Conservation (phyloP, 2,329 filamentous ascomycete genomes). For the Pseudophaeomoniella oleicola region DNA sequence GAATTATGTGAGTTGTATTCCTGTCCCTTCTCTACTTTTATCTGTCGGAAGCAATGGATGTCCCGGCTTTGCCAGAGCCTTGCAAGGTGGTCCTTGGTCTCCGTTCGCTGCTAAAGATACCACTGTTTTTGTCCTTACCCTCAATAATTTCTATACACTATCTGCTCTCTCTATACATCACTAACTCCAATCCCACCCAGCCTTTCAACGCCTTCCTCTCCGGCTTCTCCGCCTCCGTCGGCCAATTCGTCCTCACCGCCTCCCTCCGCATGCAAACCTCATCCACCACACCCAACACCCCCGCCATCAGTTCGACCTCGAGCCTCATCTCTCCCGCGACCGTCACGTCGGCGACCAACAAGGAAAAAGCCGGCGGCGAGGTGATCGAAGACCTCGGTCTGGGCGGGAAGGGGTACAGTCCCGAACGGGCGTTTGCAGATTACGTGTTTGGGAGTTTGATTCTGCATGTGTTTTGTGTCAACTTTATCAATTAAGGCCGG, state of each 20-base stretch:
- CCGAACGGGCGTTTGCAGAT: constrained; percentile 77
- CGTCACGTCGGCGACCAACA: constrained; percentile 10
- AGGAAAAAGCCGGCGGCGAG: constrained; percentile 12
- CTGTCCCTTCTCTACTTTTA: neutral
- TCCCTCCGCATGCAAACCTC: constrained; percentile 85
- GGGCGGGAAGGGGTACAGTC: constrained; percentile 24
- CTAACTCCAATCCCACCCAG: constrained; percentile 31
- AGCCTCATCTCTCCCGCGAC: neutral
- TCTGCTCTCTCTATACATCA: neutral
- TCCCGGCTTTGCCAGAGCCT: too few relatives aligned
- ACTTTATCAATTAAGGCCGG: constrained; percentile 96
- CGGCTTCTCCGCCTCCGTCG: constrained; percentile 86
- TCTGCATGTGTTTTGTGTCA: constrained; percentile 96
- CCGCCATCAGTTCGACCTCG: constrained; percentile 4
- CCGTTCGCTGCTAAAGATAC: too few relatives aligned
- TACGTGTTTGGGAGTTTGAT: constrained; percentile 90
- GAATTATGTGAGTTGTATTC: constrained; percentile 63
- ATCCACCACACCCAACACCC: constrained; percentile 36
- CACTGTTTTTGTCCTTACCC: too few relatives aligned
- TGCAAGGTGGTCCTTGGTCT: too few relatives aligned
- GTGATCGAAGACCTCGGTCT: constrained; percentile 7
- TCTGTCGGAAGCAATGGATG: too few relatives aligned
- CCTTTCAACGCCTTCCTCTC: constrained; percentile 98
- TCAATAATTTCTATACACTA: too few relatives aligned
- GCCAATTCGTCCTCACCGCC: constrained; percentile 93